Evolutionary conservation across 768 basidiomycete species (phyloP).

Genomic region (Termitomyces bulborhizus): DNA sequence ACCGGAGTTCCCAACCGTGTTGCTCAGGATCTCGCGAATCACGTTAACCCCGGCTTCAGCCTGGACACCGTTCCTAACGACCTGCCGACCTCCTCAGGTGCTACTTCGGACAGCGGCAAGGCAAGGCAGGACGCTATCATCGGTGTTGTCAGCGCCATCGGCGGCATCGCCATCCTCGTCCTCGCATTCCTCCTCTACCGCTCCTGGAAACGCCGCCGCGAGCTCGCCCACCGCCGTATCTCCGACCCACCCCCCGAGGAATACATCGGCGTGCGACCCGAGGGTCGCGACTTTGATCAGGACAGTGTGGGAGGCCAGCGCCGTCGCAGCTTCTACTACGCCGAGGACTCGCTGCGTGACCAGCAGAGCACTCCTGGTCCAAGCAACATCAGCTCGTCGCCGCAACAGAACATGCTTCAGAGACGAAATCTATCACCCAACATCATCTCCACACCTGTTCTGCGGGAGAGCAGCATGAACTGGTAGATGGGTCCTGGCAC

Average conservation of each 20-base stretch:
- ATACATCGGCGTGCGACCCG: constrained; percentile 42
- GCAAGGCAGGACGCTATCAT: constrained; percentile 82
- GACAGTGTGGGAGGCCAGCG: constrained; percentile 70
- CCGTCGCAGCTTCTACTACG: constrained; percentile 78
- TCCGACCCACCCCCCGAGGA: constrained; percentile 43
- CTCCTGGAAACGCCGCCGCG: constrained; percentile 59
- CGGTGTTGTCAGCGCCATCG: constrained; percentile 81
- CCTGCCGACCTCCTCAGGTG: constrained; percentile 16
- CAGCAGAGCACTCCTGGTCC: constrained; percentile 27
- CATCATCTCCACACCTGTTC: constrained; percentile 68
- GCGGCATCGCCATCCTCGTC: constrained; percentile 68
- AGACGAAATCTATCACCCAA: constrained; percentile 53
- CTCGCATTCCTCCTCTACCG: constrained; percentile 69
- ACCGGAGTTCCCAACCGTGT: constrained; percentile 38
- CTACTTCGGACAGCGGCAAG: constrained; percentile 30
- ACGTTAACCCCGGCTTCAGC: constrained; percentile 65
- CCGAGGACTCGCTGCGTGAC: constrained; percentile 68
- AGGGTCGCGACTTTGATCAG: constrained; percentile 72
- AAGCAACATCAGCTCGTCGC: neutral
- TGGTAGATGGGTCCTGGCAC: constrained; percentile 40
- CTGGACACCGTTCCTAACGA: constrained; percentile 41
- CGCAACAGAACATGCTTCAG: constrained; percentile 24
- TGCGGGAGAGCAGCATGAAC: constrained; percentile 81
- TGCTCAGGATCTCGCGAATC: constrained; percentile 50
- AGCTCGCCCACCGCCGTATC: constrained; percentile 66